A percentile compares a stretch with the other conserved stretches of the same genome.
Evolutionary conservation across 257 asterid species (phyloP).

Genomic region (Scutellaria baicalensis): DNA sequence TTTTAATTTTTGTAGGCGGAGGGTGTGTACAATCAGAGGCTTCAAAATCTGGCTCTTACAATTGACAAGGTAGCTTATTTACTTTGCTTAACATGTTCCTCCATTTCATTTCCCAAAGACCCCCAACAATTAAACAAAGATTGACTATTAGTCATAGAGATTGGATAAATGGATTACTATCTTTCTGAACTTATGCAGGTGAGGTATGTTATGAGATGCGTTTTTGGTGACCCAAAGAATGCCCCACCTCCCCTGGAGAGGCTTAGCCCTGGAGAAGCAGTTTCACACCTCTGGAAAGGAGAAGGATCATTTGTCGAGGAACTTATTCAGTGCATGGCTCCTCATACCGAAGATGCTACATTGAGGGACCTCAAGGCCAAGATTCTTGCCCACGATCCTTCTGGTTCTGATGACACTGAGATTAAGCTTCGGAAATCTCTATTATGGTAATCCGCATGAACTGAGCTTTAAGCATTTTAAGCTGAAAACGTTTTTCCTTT

Average conservation of each 20-base stretch:
- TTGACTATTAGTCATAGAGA: neutral
- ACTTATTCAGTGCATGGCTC: constrained; percentile 68
- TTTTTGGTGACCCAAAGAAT: constrained; percentile 85
- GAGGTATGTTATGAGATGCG: constrained; percentile 91
- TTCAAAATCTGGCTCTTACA: constrained; percentile 95
- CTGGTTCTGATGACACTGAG: constrained; percentile 55
- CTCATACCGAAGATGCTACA: constrained; percentile 72
- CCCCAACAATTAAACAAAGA: neutral
- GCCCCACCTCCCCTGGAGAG: constrained; percentile 97
- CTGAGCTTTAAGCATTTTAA: neutral
- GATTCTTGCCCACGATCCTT: constrained; percentile 79
- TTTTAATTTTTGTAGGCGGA: constrained; percentile 62
- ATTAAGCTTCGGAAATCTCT: constrained; percentile 67
- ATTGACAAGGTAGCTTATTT: constrained; percentile 70
- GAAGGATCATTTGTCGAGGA: constrained; percentile 91
- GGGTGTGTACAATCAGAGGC: constrained; percentile 96
- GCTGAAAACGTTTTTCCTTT: neutral
- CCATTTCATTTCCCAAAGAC: neutral
- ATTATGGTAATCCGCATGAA: constrained; percentile 55
- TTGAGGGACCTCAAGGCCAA: constrained; percentile 69
- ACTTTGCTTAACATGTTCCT: neutral
- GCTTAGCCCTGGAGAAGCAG: constrained; percentile 69
- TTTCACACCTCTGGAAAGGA: constrained; percentile 79
- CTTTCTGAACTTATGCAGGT: constrained; percentile 46
- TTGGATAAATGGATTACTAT: neutral